Evolutionary conservation across 2,329 filamentous ascomycete species (phyloP).

Genomic region (Fusarium tjaetaba): DNA sequence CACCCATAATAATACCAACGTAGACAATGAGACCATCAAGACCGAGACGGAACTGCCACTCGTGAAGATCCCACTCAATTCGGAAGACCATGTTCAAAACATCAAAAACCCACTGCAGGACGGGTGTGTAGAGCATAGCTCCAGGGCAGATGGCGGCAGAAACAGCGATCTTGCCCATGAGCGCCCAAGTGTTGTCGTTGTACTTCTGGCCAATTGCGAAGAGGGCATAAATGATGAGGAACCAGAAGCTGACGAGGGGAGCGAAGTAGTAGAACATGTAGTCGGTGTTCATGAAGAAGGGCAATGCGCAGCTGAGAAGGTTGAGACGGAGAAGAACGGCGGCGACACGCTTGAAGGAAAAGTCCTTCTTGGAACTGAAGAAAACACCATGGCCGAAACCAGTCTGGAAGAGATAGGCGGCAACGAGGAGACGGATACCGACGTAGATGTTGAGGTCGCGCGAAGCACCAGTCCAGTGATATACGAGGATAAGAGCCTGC

Average conservation of each 20-base stretch:
- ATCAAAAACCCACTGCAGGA: constrained; percentile 34
- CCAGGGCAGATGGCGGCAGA: constrained; percentile 53
- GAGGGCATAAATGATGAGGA: constrained; percentile 63
- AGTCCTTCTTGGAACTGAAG: constrained; percentile 66
- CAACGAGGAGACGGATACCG: constrained; percentile 63
- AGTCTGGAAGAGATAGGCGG: constrained; percentile 70
- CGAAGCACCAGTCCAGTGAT: constrained; percentile 63
- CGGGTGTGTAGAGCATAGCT: constrained; percentile 27
- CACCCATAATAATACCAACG: constrained; percentile 60
- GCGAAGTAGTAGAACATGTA: constrained; percentile 66
- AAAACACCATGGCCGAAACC: constrained; percentile 69
- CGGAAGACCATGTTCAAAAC: constrained; percentile 53
- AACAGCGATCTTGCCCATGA: constrained; percentile 60
- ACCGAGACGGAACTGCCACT: constrained; percentile 60
- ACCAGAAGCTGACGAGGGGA: constrained; percentile 70
- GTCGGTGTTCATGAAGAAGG: constrained; percentile 65
- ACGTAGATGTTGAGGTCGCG: constrained; percentile 61
- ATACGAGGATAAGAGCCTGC: constrained; percentile 63
- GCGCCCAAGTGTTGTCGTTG: constrained; percentile 55
- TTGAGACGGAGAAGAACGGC: constrained; percentile 67
- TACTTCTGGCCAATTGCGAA: constrained; percentile 54
- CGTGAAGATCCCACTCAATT: constrained; percentile 58
- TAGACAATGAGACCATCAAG: constrained; percentile 67
- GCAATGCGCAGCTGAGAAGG: constrained; percentile 61
- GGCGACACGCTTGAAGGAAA: constrained; percentile 61